phyloP scores from a whole-genome alignment of 169 alveolate genomes.

The Plasmodium blacklocki region DNA sequence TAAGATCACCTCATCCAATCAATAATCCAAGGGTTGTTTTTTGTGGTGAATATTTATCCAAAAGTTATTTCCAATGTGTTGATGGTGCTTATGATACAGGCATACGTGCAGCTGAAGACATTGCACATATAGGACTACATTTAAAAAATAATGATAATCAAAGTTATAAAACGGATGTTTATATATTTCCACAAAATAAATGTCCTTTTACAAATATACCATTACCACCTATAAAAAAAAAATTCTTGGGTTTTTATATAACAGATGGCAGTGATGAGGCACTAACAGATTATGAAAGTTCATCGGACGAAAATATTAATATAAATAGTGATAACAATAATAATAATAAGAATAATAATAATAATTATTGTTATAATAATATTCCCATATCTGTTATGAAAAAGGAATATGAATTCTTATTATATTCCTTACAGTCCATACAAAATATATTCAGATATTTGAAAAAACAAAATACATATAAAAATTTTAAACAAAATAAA shows the following conservation, averaged over 20 bases:
- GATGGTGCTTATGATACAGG: conserved; percentile 88
- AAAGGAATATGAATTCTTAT: conserved; percentile 34
- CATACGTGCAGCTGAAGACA: conserved; percentile 87
- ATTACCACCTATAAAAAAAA: conserved; percentile 74
- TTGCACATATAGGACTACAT: conserved; percentile 81
- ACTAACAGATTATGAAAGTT: conserved; percentile 80
- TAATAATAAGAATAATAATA: no score
- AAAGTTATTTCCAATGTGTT: conserved; percentile 85
- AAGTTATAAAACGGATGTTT: conserved; percentile 76
- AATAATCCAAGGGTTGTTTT: conserved; percentile 81
- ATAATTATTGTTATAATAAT: background rate
- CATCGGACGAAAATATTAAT: conserved; percentile 25
- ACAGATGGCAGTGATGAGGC: conserved; percentile 87
- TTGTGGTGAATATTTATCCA: conserved; percentile 85
- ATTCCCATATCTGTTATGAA: conserved; percentile 48
- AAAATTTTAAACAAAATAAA: background rate
- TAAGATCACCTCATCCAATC: conserved; percentile 84
- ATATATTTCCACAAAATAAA: conserved; percentile 57
- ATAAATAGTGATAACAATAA: background rate
- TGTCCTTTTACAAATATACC: conserved; percentile 81
- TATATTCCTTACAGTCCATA: conserved; percentile 16
- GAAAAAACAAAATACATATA: conserved; percentile 7
- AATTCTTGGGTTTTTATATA: conserved; percentile 82
- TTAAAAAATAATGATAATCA: conserved; percentile 13
- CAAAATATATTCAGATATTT: conserved; percentile 10